Evolutionary conservation across 164 flowering plant genomes (phyloP), one percentile per base, ranked within the genome.

Genomic region (Aristolochia californica): DNA sequence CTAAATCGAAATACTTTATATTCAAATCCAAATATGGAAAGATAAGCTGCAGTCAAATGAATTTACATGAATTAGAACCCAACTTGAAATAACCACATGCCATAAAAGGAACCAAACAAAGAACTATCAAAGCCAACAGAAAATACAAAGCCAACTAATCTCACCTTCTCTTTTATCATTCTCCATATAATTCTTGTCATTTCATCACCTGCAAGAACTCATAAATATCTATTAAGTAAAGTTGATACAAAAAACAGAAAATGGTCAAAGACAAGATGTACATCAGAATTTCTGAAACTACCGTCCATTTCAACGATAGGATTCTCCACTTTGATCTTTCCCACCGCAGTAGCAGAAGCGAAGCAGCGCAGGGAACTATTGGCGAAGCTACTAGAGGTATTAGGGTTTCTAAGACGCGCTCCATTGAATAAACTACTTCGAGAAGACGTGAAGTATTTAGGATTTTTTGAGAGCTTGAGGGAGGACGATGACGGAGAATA

Each of bases 251-350:
- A 48, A 10, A 15, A 5, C 18, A 59, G 28, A 57, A 26, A 26
- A n/a, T n/a, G n/a, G n/a, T n/a, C n/a, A n/a, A n/a, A n/a, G n/a
- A n/a, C n/a, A n/a, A n/a, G n/a, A n/a, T n/a, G 23, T 45, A 10
- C 34, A 40, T 55, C 18, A 40, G 25, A 24, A 62, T 15, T 57
- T 43, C 24, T 14, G 53, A 27, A 21, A 13, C 26, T 71, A 87
- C 95, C 95, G 68, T 88, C 96, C 97, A 91, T 88, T 70, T 91
- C 97, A 18, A 91, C 97, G 52, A 88, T 72, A 5, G 97, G 96
- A 61, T 91, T 88, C 53, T 68, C 73, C 53, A 91, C 96, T 47
- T 73, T 68, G 64, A 90, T 68, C 64, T 74, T 71, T 27, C 80
- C 77, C 2, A 66, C 24, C 8, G 68, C 67, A 13, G 81, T 60